These are phyloP conservation scores for Diaporthe amygdali DNA, from an alignment of 2,329 filamentous ascomycete species.

Conservation along the genomic window DNA sequence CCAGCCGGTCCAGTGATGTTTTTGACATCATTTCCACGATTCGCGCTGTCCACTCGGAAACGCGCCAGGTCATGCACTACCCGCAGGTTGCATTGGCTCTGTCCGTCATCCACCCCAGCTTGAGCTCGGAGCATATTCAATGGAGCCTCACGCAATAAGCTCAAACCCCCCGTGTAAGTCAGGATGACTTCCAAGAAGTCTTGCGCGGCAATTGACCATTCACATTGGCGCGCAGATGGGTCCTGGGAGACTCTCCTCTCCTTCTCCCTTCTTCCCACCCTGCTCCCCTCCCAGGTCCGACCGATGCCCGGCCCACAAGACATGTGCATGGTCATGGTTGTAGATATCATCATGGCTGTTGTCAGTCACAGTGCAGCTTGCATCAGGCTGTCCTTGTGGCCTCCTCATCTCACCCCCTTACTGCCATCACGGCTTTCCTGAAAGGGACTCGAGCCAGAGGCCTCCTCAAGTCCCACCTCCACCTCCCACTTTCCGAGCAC, in stretches of 20 bases:
- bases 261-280: not conserved
- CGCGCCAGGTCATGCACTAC: not conserved
- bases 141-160: not conserved
- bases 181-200: not conserved
- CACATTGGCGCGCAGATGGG: not conserved
- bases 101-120: not conserved
- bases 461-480: not conserved
- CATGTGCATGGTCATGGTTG: not conserved
- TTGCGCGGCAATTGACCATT: not conserved
- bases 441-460: conserved; percentile 16
- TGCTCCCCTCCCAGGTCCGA: not conserved
- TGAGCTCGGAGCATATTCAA: not conserved
- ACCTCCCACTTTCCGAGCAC: not conserved
- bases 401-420: not conserved
- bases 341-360: not conserved
- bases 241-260: not conserved
- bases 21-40: conserved; percentile 9
- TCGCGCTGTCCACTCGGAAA: conserved; percentile 15
- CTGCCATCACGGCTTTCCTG: conserved; percentile 18
- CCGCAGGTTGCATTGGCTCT: conserved; percentile 2
- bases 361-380: conserved; percentile 12
- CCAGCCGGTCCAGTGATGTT: not conserved
- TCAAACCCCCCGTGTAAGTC: not conserved
- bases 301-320: not conserved
- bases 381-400: not conserved